A percentile compares a stretch with the other conserved stretches of the same genome.
These are phyloP conservation scores for Theobroma cacao DNA, from an alignment of 345 rosid genomes.

Conservation along the genomic window DNA sequence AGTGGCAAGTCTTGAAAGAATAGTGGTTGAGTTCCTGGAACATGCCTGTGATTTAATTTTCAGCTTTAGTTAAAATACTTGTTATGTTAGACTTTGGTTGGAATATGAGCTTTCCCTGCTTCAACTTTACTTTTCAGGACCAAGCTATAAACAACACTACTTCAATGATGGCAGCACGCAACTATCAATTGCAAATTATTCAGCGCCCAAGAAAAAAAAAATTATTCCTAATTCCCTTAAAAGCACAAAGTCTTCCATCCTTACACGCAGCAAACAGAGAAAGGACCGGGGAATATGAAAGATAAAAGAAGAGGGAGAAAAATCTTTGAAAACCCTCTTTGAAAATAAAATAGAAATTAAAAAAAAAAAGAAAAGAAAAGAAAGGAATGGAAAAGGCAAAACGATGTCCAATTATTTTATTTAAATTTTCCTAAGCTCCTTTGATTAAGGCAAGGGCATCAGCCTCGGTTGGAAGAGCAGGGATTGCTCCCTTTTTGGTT, in stretches of 20 bases:
- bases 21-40: no score
- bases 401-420: neutral
- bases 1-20: no score
- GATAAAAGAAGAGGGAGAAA: slow-evolving; percentile 1
- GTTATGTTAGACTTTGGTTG: no score
- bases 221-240: neutral
- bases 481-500: slow-evolving; percentile 95
- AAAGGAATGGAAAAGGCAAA: no score
- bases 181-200: neutral
- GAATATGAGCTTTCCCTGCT: no score
- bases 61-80: no score
- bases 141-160: no score
- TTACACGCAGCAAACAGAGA: neutral
- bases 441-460: slow-evolving; percentile 54
- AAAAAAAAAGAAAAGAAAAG: neutral
- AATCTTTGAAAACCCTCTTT: neutral
- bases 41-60: no score
- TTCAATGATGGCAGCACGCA: no score
- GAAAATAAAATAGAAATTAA: neutral
- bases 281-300: neutral
- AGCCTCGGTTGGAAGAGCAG: slow-evolving; percentile 73
- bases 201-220: neutral
- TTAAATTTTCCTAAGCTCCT: slow-evolving; percentile 9
- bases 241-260: neutral
- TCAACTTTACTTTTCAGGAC: no score